Conservation (phyloP, 2,329 filamentous ascomycete species). For the Neonectria sp. region DNA sequence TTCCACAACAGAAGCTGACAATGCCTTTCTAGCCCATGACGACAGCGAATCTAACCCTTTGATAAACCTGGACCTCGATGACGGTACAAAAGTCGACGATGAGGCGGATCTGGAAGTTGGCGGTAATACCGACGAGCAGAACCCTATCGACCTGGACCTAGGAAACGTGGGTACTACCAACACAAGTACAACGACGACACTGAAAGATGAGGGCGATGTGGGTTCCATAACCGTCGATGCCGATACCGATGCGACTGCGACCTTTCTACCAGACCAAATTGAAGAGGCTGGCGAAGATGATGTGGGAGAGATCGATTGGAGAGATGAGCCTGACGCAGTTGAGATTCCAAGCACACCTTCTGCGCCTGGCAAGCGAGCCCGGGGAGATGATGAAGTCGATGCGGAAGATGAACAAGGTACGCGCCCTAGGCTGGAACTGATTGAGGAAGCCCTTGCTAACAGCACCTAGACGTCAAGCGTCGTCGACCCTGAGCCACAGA, state of each 20-base stretch:
- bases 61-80: conserved; percentile 44
- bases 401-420: conserved; percentile 54
- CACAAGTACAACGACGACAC: conserved; percentile 52
- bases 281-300: conserved; percentile 39
- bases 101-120: conserved; percentile 37
- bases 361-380: conserved; percentile 47
- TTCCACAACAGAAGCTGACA: conserved; percentile 46
- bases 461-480: conserved; percentile 64
- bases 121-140: conserved; percentile 35
- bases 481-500: conserved; percentile 53
- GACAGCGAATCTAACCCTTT: conserved; percentile 47
- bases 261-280: conserved; percentile 41
- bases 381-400: conserved; percentile 48
- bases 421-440: background rate
- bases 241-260: conserved; percentile 37
- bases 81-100: conserved; percentile 35
- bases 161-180: conserved; percentile 36
- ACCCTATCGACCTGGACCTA: conserved; percentile 28
- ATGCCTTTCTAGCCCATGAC: conserved; percentile 39
- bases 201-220: conserved; percentile 52
- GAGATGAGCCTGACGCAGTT: conserved; percentile 46
- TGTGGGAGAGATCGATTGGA: conserved; percentile 50
- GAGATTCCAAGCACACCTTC: conserved; percentile 37
- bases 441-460: conserved; percentile 47
- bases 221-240: conserved; percentile 43